Evolutionary conservation across 306 rosid species (phyloP).

Genomic region (Vachellia pachyceras): DNA sequence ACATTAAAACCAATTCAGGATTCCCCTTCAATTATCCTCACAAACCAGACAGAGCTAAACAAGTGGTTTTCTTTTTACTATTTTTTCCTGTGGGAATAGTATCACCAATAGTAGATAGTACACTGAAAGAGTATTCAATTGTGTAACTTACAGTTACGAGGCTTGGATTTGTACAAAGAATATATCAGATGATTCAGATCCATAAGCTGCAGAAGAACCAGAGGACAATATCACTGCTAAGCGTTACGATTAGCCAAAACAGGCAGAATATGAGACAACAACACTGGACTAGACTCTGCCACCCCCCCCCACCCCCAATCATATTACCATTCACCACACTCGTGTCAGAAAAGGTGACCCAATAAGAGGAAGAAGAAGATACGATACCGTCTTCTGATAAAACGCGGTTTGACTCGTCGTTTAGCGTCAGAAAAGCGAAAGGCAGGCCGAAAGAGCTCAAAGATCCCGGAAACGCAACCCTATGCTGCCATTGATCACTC

Average conservation of each 20-base stretch:
- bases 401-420: slow-evolving; percentile 54
- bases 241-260: not conserved
- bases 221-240: not conserved
- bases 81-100: not conserved
- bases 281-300: not conserved
- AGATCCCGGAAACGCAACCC: not conserved
- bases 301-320: too few species aligned
- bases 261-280: not conserved
- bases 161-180: not conserved
- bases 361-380: slow-evolving; percentile 14
- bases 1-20: not conserved
- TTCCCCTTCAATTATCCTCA: not conserved
- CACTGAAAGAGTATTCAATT: not conserved
- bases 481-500: not conserved
- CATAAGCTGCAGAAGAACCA: not conserved
- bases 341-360: not conserved
- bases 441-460: not conserved
- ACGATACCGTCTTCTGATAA: not conserved
- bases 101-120: not conserved
- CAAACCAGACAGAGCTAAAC: not conserved
- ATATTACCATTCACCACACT: not conserved
- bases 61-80: not conserved
- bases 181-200: slow-evolving; percentile 39
- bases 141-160: slow-evolving; percentile 38
- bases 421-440: not conserved